Base-by-base conservation (phyloP, 1,284 basidiomycete species). In the Pisolithus thermaeus region DNA sequence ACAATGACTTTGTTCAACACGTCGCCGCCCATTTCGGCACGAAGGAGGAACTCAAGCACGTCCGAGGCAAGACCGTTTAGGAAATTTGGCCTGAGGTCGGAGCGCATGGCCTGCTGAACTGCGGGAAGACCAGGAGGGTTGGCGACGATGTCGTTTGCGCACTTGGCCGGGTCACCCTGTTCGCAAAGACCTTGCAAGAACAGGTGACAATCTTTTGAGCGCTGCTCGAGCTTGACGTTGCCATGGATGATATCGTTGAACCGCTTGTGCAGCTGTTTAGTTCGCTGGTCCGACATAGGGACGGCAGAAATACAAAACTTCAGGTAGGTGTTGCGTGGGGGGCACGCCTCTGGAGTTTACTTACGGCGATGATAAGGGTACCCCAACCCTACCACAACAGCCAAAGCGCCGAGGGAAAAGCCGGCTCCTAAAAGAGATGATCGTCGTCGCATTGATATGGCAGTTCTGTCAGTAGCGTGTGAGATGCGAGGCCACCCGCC, bases 161-260 rank as follows among this genome's bases (percentile, higher is more conserved):
- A 79, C 1, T 60, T 49, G 0, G 65, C 62, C 3, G 70, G 66
- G 44, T 80, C 74, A 1, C 62, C 54, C 45, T 77, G 74, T 3
- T 56, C 51, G 56, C 62, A 73, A 20, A 83, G 64, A 1, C 76
- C 77, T 55, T 83, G 73, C 3, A 84, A 62, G 56, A 80, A 82
- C 20, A 27, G 60, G 6, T n/a, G 12, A 23, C 46, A 44, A 23
- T 58, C 53, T 8, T 18, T 9, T 9, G 36, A 41, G 22, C 53
- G 48, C 43, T 53, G 50, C 23, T 57, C 59, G 5, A 61, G 40
- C 16, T 52, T 18, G 4, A 49, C 55, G 37, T 52, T 58, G 7
- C 66, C 66, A 1, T 40, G 11, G 4, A 66, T 52, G 35, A 67
- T 53, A 37, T 54, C 59, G 7, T 51, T 50, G 47, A 68, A 66